These are phyloP conservation scores for Nitzschia palea DNA, from an alignment of 108 stramenopile species.

Conservation along the genomic window DNA sequence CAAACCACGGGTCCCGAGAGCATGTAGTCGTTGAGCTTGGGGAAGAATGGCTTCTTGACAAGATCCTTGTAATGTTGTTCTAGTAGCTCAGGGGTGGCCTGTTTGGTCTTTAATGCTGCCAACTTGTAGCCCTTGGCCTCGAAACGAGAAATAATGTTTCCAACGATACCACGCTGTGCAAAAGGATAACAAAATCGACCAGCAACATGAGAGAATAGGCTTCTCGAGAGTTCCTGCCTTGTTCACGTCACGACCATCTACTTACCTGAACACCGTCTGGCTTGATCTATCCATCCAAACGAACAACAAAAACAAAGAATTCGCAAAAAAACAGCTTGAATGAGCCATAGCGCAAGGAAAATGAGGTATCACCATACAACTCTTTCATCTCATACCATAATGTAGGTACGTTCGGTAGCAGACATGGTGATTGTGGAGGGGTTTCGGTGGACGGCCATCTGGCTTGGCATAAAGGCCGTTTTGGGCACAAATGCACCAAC, in stretches of 20 bases:
- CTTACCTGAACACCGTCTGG: constrained; percentile 30
- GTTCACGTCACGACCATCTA: background rate
- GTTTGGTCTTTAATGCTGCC: constrained; percentile 88
- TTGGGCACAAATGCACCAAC: constrained; percentile 15
- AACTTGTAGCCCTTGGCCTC: constrained; percentile 94
- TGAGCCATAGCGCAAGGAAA: background rate
- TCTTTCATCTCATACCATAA: constrained; percentile 58
- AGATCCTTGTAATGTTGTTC: constrained; percentile 91
- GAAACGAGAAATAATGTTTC: constrained; percentile 87
- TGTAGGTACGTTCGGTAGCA: constrained; percentile 77
- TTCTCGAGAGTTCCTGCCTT: too few species aligned
- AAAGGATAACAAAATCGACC: constrained; percentile 15
- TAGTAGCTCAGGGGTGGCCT: constrained; percentile 82
- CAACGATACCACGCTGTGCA: constrained; percentile 91
- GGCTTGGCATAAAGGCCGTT: constrained; percentile 1
- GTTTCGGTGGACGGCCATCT: background rate
- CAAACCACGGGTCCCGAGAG: constrained; percentile 63
- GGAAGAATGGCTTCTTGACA: constrained; percentile 93
- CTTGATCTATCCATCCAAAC: constrained; percentile 20
- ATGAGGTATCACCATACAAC: too few species aligned
- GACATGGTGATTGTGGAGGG: constrained; percentile 31
- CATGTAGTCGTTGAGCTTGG: constrained; percentile 92
- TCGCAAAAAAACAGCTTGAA: too few species aligned
- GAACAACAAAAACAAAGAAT: background rate
- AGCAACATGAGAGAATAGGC: background rate